phyloP scores from a whole-genome alignment of 2,329 filamentous ascomycete species.

The Thelonectria rubi region DNA sequence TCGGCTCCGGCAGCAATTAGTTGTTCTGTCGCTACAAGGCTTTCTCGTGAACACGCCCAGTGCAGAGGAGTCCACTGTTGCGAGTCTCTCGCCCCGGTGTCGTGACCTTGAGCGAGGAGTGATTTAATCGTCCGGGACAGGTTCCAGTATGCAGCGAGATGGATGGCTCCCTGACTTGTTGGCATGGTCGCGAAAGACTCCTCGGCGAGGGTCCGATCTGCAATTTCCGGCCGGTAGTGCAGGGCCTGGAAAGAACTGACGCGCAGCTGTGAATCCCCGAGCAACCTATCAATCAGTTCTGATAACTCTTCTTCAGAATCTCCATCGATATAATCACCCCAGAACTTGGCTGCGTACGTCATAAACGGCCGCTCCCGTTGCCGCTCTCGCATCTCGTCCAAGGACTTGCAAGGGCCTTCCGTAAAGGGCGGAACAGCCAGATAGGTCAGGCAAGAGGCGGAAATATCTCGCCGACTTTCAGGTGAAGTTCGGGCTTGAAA shows the following conservation, averaged over 20 bases:
- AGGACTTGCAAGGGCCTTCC: not conserved
- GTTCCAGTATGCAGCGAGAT: constrained; percentile 5
- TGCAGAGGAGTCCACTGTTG: constrained; percentile 8
- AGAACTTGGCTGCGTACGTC: constrained; percentile 2
- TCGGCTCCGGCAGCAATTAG: not conserved
- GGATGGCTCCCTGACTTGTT: not conserved
- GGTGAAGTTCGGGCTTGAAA: not conserved
- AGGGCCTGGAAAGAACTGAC: constrained; percentile 6
- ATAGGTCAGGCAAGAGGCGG: not conserved
- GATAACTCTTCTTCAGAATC: not conserved
- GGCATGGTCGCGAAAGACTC: not conserved
- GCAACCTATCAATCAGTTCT: not conserved
- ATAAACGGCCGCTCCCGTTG: not conserved
- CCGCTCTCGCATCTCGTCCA: not conserved
- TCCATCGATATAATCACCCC: not conserved
- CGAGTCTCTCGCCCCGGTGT: not conserved
- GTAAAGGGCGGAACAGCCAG: constrained; percentile 4
- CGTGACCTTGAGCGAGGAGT: not conserved
- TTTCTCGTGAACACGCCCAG: constrained; percentile 2
- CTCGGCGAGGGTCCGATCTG: not conserved
- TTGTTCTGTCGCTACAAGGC: not conserved
- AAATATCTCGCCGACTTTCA: not conserved
- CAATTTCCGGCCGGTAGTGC: constrained; percentile 2
- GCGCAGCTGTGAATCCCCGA: not conserved
- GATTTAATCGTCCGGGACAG: not conserved